Evolutionary conservation across 441 rosid species (phyloP), one percentile per base, ranked within the genome.

Genomic region (Rhodomyrtus psidioides): DNA sequence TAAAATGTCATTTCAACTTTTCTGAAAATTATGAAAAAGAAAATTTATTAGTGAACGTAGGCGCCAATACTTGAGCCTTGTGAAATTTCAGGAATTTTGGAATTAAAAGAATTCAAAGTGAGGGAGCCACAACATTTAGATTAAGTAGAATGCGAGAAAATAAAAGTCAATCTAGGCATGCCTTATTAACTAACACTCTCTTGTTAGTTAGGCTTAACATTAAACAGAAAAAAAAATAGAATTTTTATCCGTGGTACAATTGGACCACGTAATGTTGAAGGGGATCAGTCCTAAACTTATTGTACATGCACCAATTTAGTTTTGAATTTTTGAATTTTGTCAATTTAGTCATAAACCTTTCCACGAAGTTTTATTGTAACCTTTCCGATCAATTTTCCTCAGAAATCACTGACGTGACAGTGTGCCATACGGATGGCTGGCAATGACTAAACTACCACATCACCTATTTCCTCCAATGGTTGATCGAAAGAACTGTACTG

Each of bases 141-240:
- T 70, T 70, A 70, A 23, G 21, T 34, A 21, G 49, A 70, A 70
- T 70, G 46, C 39, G 39, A 70, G 4, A 21, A 21, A 39, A 70
- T 21, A 10, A 39, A 70, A 39, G 51, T 39, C 16, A 2, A 70
- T 39, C 26, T 21, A 39, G n/a, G n/a, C 49, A 39, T 21, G n/a
- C 51, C n/a, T 26, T 70, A 21, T 70, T 70, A 21, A 21, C 39
- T 21, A 70, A 21, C 49, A 5, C 16, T 34, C 15, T 39, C 23
- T 10, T 70, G 51, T 70, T 19, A 9, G 51, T 34, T 65, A 34
- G 46, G 46, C 15, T 34, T 34, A 4, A 9, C 46, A 65, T 65
- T 4, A 30, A 9, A 30, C 30, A 3, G 2, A 30, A 34, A 34
- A 4, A 1, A 0, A 62, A 1, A 0, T 24, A 2, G 2, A 65